Base-by-base conservation (phyloP, 352 stramenopile genomes). In the Globisporangium recalcitrans region DNA sequence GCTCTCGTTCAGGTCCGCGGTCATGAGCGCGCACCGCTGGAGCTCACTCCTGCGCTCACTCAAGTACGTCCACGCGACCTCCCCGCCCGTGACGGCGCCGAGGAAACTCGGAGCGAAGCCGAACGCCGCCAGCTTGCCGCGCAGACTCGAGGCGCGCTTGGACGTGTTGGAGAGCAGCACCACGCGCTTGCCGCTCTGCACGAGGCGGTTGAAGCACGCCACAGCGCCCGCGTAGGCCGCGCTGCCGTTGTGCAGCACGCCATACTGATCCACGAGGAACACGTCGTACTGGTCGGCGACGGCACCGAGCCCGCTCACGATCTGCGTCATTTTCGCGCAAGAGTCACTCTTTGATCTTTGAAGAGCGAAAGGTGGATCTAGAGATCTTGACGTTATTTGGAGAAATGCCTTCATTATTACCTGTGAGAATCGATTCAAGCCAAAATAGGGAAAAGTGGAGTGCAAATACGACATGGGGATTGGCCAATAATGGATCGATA, bases 251-350 rank as follows among this genome's bases (percentile, higher is more conserved):
- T 97, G 91, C 62, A 97, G 70, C 22, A 97, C 91, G 46, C 91
- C 91, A 60, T 88, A 97, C 74, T 97, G 91, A 74, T 97, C 91
- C 21, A 97, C 73, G 57, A 97, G 80, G 66, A 97, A 96, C 11
- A 86, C 78, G 69, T 97, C 87, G 68, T 96, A 97, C 14, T 62
- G 60, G 44, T 82, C 69, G 5, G 78, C 57, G 26, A 95, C 52
- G 32, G 69, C 66, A 40, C 56, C 58, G 13, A 88, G 51, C 1
- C 76, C 78, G 7, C 51, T 22, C 34, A 84, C 58, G 4, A 80
- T 65, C 69, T 80, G 61, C 55, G 52, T 44, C 60, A 65, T 65
- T 26, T 22, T 58, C 27, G 3, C 9, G n/a, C 42, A n/a, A 26
- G 19, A 3, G n/a, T n/a, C n/a, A n/a, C n/a, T n/a, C n/a, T n/a